phyloP scores from a whole-genome alignment of 169 alveolate species.

The Cryptosporidium ryanae region DNA sequence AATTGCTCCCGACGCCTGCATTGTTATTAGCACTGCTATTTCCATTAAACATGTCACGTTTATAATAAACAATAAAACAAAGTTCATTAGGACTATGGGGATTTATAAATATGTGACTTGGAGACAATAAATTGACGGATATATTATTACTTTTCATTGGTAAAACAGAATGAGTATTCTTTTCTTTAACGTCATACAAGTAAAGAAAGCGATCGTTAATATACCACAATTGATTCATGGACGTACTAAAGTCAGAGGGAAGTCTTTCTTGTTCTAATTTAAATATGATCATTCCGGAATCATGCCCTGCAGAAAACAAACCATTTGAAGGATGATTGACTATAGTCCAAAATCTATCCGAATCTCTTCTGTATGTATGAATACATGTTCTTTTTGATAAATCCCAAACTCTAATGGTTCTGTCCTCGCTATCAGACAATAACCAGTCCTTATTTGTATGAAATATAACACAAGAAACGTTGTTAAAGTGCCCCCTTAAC shows the following conservation, averaged over 20 bases:
- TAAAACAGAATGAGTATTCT: constrained; percentile 74
- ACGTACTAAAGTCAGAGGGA: constrained; percentile 78
- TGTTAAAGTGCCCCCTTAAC: constrained; percentile 93
- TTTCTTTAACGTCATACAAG: constrained; percentile 81
- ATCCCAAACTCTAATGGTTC: constrained; percentile 95
- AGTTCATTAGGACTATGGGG: constrained; percentile 72
- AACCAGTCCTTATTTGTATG: constrained; percentile 91
- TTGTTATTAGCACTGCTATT: not conserved
- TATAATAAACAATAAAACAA: constrained; percentile 53
- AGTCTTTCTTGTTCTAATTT: constrained; percentile 91
- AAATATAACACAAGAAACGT: constrained; percentile 92
- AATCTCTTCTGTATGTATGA: constrained; percentile 90
- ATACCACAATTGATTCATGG: constrained; percentile 80
- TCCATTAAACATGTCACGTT: constrained; percentile 43
- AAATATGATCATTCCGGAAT: constrained; percentile 92
- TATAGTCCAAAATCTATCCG: constrained; percentile 96
- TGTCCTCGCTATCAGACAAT: constrained; percentile 94
- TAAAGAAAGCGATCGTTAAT: constrained; percentile 84
- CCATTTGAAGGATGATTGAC: constrained; percentile 89
- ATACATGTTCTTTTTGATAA: constrained; percentile 88
- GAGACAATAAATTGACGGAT: constrained; percentile 37
- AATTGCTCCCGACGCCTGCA: no score
- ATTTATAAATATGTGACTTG: constrained; percentile 37
- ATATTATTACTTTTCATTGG: constrained; percentile 68
- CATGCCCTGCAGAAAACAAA: constrained; percentile 95